Percentiles rank a stretch among this genome's conserved stretches.
phyloP scores from a whole-genome alignment of 2,329 filamentous ascomycete genomes.

The Penicillium psychrosexuale region DNA sequence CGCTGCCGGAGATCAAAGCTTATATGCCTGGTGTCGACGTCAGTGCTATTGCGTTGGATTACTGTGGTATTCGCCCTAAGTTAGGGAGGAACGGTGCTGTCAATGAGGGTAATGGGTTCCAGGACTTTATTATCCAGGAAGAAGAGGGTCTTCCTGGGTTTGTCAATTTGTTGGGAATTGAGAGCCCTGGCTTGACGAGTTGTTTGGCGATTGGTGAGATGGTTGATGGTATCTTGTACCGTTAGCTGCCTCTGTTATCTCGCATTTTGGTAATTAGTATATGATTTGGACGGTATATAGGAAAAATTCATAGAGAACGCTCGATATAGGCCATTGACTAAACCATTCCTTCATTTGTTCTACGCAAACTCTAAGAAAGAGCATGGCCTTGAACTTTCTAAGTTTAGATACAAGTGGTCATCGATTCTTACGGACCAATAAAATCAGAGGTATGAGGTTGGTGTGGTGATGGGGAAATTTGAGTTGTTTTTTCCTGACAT shows the following conservation, averaged over 20 bases:
- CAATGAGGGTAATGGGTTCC: constrained; percentile 60
- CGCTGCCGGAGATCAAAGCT: constrained; percentile 68
- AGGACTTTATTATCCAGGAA: constrained; percentile 76
- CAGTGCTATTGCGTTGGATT: constrained; percentile 69
- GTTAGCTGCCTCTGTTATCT: not conserved
- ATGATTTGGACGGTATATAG: not conserved
- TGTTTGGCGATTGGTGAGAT: constrained; percentile 78
- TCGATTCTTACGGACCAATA: not conserved
- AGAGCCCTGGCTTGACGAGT: constrained; percentile 88
- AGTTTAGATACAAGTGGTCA: not conserved
- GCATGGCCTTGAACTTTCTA: not conserved
- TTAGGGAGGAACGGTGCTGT: constrained; percentile 60
- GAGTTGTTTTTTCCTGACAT: constrained; percentile 40
- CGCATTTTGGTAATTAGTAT: not conserved
- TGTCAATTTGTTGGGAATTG: constrained; percentile 87
- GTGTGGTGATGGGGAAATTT: constrained; percentile 47
- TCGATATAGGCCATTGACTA: not conserved
- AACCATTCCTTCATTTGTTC: not conserved
- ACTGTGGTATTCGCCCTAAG: constrained; percentile 90
- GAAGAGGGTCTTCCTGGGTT: constrained; percentile 79
- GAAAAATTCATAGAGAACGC: not conserved
- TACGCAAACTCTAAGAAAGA: not conserved
- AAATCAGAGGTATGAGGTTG: constrained; percentile 5
- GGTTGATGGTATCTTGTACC: constrained; percentile 60
- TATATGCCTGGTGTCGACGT: constrained; percentile 75